A percentile compares a stretch with the other conserved stretches of the same genome.
Evolutionary conservation across 2,329 filamentous ascomycete species (phyloP).

Genomic region (Passalora sequoiae): DNA sequence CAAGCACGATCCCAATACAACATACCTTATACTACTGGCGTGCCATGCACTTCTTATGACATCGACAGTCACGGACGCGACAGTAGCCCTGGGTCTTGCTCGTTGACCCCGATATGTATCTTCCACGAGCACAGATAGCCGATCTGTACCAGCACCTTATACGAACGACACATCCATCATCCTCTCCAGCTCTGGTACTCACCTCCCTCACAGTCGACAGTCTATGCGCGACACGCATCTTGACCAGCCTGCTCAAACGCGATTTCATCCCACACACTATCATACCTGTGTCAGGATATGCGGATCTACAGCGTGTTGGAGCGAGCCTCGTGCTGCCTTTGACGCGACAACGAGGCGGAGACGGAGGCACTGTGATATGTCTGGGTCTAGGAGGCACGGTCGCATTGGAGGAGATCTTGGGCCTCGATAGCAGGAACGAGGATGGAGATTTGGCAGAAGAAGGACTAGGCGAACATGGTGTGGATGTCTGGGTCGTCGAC

Average conservation of each 20-base stretch:
- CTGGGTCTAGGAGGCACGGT: slow-evolving; percentile 88
- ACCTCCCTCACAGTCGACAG: slow-evolving; percentile 93
- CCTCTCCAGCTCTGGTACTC: slow-evolving; percentile 83
- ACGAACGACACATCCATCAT: slow-evolving; percentile 79
- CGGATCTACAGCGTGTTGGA: slow-evolving; percentile 75
- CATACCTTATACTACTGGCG: too few relatives aligned
- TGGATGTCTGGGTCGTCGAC: slow-evolving; percentile 93
- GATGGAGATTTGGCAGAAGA: slow-evolving; percentile 43
- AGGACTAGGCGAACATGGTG: slow-evolving; percentile 59
- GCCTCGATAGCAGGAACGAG: slow-evolving; percentile 58
- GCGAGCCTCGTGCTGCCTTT: slow-evolving; percentile 75
- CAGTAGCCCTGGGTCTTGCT: not conserved
- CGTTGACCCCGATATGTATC: slow-evolving; percentile 65
- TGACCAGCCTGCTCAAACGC: slow-evolving; percentile 88
- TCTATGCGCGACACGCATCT: slow-evolving; percentile 88
- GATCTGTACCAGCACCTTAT: slow-evolving; percentile 89
- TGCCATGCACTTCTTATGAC: slow-evolving; percentile 3
- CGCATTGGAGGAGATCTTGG: slow-evolving; percentile 74
- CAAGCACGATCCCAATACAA: too few relatives aligned
- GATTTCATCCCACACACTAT: slow-evolving; percentile 98
- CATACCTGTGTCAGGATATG: slow-evolving; percentile 88
- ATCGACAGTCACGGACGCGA: not conserved
- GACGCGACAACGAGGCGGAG: slow-evolving; percentile 78
- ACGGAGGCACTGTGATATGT: slow-evolving; percentile 84
- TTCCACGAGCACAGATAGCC: slow-evolving; percentile 81